Conservation (phyloP, 108 stramenopile genomes). For the Fistulifera pelliculosa region DNA sequence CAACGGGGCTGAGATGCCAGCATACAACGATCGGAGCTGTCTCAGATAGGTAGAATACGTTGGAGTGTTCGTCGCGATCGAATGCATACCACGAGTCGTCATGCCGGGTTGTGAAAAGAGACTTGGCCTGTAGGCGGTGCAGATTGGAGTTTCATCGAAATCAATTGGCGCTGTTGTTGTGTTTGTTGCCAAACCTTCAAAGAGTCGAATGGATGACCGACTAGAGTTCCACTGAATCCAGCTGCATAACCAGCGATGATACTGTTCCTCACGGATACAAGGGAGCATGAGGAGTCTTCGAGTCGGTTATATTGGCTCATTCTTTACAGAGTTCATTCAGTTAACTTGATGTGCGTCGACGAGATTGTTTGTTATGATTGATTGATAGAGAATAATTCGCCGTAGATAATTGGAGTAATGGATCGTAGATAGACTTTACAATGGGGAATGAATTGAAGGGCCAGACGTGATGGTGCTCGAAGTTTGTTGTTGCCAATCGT, state of each 20-base stretch:
- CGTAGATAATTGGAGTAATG: too few relatives aligned
- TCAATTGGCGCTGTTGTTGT: conserved; percentile 9
- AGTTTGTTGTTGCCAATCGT: too few relatives aligned
- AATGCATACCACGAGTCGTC: conserved; percentile 1
- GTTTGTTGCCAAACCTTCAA: conserved; percentile 65
- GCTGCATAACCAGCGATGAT: conserved; percentile 57
- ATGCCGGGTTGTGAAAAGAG: neutral
- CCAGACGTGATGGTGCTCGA: too few relatives aligned
- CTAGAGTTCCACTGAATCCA: conserved; percentile 38
- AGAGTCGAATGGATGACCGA: conserved; percentile 64
- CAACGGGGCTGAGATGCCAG: conserved; percentile 53
- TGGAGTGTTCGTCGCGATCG: neutral
- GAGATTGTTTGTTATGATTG: too few relatives aligned
- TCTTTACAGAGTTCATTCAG: too few relatives aligned
- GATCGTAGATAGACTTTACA: too few relatives aligned
- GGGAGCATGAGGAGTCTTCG: too few relatives aligned
- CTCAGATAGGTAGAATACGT: conserved; percentile 12
- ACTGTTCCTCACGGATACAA: conserved; percentile 17
- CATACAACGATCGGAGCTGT: conserved; percentile 46
- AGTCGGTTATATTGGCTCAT: too few relatives aligned
- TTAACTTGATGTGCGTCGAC: too few relatives aligned
- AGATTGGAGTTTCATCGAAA: conserved; percentile 2
- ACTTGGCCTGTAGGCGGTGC: conserved; percentile 8
- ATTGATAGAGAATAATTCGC: too few relatives aligned
- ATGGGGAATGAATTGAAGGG: too few relatives aligned